Conservation (phyloP, 2,329 filamentous ascomycete species). For the Claviceps africana region DNA sequence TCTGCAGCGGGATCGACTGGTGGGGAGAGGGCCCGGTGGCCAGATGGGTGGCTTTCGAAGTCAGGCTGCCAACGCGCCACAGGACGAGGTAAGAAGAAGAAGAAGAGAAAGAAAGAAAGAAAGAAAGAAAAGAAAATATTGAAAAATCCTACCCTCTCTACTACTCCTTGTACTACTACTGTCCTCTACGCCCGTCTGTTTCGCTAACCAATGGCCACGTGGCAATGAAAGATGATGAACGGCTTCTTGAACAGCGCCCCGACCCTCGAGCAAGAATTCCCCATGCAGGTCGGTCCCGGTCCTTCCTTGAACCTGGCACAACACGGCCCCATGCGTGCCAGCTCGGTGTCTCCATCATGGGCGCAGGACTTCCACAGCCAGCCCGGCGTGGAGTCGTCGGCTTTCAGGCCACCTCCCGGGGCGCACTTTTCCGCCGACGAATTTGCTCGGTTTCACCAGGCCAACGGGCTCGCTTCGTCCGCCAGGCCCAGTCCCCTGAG, state of each 20-base stretch:
- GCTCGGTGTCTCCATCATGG: conserved; percentile 40
- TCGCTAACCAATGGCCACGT: neutral
- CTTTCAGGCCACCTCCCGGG: conserved; percentile 44
- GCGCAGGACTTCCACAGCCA: conserved; percentile 42
- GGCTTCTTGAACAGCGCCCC: conserved; percentile 74
- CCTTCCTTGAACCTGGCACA: conserved; percentile 36
- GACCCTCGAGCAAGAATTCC: conserved; percentile 39
- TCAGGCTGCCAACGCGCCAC: conserved; percentile 50
- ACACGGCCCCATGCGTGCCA: conserved; percentile 36
- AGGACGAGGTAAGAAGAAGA: conserved; percentile 48
- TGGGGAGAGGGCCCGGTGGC: conserved; percentile 57
- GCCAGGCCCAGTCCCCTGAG: conserved; percentile 42
- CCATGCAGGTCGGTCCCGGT: conserved; percentile 32
- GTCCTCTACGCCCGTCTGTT: neutral
- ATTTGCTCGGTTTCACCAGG: conserved; percentile 74
- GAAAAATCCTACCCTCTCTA: neutral
- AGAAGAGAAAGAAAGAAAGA: no score
- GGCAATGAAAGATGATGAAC: conserved; percentile 64
- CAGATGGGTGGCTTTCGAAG: conserved; percentile 67
- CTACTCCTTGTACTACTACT: neutral
- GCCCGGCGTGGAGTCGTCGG: conserved; percentile 57
- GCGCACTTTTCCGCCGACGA: conserved; percentile 67
- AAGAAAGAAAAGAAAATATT: no score
- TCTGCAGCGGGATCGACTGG: conserved; percentile 77
- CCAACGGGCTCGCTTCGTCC: conserved; percentile 41